These are phyloP conservation scores for Rhododendron kiyosumense DNA, from an alignment of 148 eudicot species.

Conservation along the genomic window DNA sequence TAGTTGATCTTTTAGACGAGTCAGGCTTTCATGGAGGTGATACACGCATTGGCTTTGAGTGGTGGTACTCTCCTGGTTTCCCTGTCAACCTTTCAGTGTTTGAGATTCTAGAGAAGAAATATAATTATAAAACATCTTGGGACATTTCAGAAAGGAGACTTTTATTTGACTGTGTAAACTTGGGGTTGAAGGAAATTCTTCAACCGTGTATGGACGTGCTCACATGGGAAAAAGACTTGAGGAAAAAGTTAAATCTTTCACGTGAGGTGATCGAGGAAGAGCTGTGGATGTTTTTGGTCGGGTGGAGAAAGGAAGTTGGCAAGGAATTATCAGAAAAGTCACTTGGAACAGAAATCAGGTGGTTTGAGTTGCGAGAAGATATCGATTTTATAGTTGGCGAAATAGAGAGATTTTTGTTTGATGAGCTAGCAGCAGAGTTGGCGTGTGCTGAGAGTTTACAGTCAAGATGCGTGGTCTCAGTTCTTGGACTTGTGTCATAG, in stretches of 20 bases:
- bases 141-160: slow-evolving; percentile 63
- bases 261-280: slow-evolving; percentile 49
- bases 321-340: slow-evolving; percentile 37
- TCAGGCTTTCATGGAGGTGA: slow-evolving; percentile 31
- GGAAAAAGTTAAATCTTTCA: slow-evolving; percentile 21
- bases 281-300: slow-evolving; percentile 41
- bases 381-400: slow-evolving; percentile 42
- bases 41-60: slow-evolving; percentile 22
- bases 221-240: slow-evolving; percentile 25
- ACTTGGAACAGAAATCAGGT: slow-evolving; percentile 27
- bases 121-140: slow-evolving; percentile 52
- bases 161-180: slow-evolving; percentile 64
- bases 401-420: slow-evolving; percentile 45
- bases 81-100: slow-evolving; percentile 47
- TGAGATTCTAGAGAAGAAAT: slow-evolving; percentile 64
- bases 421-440: slow-evolving; percentile 49
- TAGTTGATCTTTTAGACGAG: slow-evolving; percentile 67
- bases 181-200: slow-evolving; percentile 48
- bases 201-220: slow-evolving; percentile 26
- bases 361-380: slow-evolving; percentile 52
- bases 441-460: slow-evolving; percentile 14
- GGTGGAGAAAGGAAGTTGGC: slow-evolving; percentile 40
- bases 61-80: slow-evolving; percentile 34
- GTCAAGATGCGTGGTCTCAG: neutral
- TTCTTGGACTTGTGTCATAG: neutral